Evolutionary conservation across 306 rosid genomes (phyloP), one percentile per base, ranked within the genome.

Genomic region (Cicer judaicum): DNA sequence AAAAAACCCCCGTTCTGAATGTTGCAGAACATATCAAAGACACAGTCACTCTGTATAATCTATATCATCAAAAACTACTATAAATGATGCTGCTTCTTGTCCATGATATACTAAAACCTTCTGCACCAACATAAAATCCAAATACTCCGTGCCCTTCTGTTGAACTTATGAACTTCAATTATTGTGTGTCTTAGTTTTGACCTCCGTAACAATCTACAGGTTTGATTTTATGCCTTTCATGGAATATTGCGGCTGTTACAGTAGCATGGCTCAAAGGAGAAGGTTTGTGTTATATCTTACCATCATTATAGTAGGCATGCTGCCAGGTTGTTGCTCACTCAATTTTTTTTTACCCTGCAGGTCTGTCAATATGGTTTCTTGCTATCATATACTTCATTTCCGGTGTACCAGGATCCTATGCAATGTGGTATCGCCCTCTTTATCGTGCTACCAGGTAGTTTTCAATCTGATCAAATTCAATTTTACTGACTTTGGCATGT

Each of bases 371-470:
- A 69, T 87, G 94, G 92, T 82, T 94, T 73, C 86, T 92, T 68
- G 85, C 98, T 47, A 57, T 89, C 66, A 86, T 92, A 84, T 89
- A 90, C 86, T 71, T 89, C 68, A 77, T 95, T 62, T 62, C 86
- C 2, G 89, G 90, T 46, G 87, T 81, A 75, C 99, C 99, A 54
- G 90, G 82, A 74, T 85, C 89, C 14, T 95, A 82, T 70, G 83
- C 80, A 21, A 39, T 79, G 78, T 95, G 99, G 99, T 95, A 95
- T 82, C 98, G 97, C 48, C 98, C 99, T 74, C 98, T 95, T 85
- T 95, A 95, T 84, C 96, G 96, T 43, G 98, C 99, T 34, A 84
- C 79, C 64, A 95, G 98, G 99, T 95, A 87, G 40, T 63, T 34
- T 70, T 71, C 80, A 40, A 54, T 79, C 34, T 62, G 69, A 24